These are phyloP conservation scores for Xylaria venustula DNA, from an alignment of 495 filamentous ascomycete genomes.

Conservation along the genomic window DNA sequence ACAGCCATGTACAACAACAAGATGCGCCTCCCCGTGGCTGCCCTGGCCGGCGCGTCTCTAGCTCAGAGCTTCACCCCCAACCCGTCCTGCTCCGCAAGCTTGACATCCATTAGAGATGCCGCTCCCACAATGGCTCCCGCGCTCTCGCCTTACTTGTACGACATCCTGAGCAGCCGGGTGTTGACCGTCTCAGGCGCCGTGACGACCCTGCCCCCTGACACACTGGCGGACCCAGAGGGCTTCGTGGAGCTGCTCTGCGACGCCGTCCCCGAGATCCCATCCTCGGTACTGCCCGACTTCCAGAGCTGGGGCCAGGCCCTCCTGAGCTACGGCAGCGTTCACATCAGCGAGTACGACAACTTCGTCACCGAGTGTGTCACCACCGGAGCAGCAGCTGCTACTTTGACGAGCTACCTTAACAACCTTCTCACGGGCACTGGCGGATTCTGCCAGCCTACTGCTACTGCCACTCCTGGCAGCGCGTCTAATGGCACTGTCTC, in stretches of 20 bases:
- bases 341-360: neutral
- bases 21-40: neutral
- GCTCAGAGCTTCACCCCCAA: neutral
- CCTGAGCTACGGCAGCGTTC: constrained; percentile 1
- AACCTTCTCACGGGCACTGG: neutral
- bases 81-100: neutral
- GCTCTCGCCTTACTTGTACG: neutral
- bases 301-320: neutral
- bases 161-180: neutral
- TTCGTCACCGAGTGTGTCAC: constrained; percentile 1
- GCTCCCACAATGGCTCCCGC: neutral
- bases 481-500: neutral
- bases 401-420: neutral
- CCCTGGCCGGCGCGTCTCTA: neutral
- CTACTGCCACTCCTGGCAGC: neutral
- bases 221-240: neutral
- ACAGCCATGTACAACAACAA: neutral
- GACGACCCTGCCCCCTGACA: constrained; percentile 1
- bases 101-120: neutral
- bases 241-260: neutral
- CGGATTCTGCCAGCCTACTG: neutral
- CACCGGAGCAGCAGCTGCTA: neutral
- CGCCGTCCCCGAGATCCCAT: neutral
- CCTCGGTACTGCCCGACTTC: neutral
- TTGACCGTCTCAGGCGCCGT: neutral